A percentile compares a stretch with the other conserved stretches of the same genome.
phyloP scores from a whole-genome alignment of 1,284 basidiomycete genomes.

The Microbotryum violaceum region DNA sequence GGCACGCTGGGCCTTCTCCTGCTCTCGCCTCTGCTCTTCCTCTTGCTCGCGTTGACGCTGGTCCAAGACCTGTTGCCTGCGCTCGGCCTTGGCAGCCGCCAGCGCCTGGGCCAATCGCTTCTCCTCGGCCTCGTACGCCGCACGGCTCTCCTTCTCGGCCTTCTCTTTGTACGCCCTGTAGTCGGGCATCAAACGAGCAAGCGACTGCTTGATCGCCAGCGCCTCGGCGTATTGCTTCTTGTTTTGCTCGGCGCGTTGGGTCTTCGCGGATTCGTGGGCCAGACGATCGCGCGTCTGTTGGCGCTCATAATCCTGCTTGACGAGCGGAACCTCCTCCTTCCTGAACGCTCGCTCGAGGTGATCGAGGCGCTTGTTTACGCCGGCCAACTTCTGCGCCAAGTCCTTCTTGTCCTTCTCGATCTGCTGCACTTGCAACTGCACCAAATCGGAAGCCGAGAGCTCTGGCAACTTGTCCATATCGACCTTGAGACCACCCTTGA shows the following conservation, averaged over 20 bases:
- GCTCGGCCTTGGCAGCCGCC: conserved; percentile 30
- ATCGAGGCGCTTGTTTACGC: conserved; percentile 84
- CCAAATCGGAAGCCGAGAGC: conserved; percentile 61
- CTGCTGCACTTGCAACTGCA: conserved; percentile 86
- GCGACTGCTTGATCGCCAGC: conserved; percentile 66
- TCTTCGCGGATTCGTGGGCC: conserved; percentile 61
- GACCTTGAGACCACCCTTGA: conserved; percentile 73
- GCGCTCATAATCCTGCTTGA: conserved; percentile 76
- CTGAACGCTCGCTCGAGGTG: conserved; percentile 93
- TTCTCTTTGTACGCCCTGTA: conserved; percentile 60
- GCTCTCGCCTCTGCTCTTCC: conserved; percentile 5
- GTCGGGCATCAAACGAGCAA: conserved; percentile 68
- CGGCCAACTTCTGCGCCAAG: conserved; percentile 70
- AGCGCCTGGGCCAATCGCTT: conserved; percentile 19
- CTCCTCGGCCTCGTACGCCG: conserved; percentile 52
- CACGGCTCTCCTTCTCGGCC: conserved; percentile 76
- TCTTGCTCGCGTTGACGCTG: conserved; percentile 32
- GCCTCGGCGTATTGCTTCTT: conserved; percentile 60
- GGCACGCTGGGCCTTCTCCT: conserved; percentile 7
- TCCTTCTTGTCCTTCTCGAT: conserved; percentile 96
- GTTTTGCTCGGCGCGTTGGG: conserved; percentile 55
- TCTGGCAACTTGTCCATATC: conserved; percentile 49
- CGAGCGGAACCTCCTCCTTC: conserved; percentile 82
- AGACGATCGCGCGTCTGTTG: conserved; percentile 71
- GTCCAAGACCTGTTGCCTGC: conserved; percentile 42